Base-by-base conservation (phyloP, 2,329 filamentous ascomycete genomes). In the Leptographium galeiforme region DNA sequence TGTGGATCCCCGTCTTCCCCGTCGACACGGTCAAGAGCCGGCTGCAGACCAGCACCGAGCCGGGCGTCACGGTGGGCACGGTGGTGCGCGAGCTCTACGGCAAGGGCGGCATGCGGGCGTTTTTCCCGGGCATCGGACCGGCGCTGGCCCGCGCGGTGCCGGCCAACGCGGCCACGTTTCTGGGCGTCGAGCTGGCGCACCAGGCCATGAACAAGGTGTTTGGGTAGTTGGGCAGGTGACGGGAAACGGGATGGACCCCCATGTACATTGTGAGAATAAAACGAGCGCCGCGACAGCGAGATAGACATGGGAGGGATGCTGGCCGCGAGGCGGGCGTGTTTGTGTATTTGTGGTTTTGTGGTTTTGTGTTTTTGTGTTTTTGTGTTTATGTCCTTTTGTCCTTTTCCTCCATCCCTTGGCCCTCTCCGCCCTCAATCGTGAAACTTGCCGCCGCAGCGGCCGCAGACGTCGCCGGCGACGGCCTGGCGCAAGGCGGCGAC, bases 1-100 rank as follows among this genome's bases (percentile, higher is more conserved):
- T 98, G 93, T 98, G 93, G 93, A 93, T 96, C 61, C 90, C 93
- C 52, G 90, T 98, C 44, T 98, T 98, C 79, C 93, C 93, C 25
- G 79, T 98, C 59, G 93, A 98, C 65, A 98, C 93, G 0, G 84
- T 98, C 72, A 98, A 98, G 80, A 90, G 85, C 58, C 77, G 90
- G 40, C 72, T 98, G 66, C 93, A 98, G 76, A 95, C 88, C 45
- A 89, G 89, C 44, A 87, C 93, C 64, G 89, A 89, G 49, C 52
- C 58, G 18, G 85, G 85, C 61, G 84, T 89, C 50, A 88, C 85
- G 0, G 81, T 98, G 51, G 78, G 82, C 16, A 83, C 86, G 8
- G 88, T 93, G 36, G 79, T 98, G 51, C 77, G 79, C 59, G 81
- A 89, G 53, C 74, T 98, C n/a, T 95, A 95, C 65, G 82, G 74